Base-by-base conservation (phyloP, 116 monocot genomes). In the Cymodocea nodosa region DNA sequence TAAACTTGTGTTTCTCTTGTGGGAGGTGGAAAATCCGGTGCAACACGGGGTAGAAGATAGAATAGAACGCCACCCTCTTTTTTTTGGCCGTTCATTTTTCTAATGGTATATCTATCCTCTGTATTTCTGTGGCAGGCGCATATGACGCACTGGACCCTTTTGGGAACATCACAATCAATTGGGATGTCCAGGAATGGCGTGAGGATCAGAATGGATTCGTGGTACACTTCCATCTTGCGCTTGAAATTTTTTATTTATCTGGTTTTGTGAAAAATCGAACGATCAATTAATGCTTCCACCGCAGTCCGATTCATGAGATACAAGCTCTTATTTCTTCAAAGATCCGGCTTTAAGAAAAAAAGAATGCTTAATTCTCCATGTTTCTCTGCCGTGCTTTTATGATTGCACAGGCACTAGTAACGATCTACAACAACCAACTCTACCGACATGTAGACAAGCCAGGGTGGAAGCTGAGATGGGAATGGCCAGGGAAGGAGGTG, bases 401-500 rank as follows among this genome's bases (percentile, higher is more conserved):
- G 30, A 30, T 3, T 30, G 30, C 30, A 49, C 77, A 90, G 91
- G 77, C 80, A 6, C 64, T 62, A 61, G 83, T 85, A 20, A 72
- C 63, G 13, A 78, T 93, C 55, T 65, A 68, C 68, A 93, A 93
- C 62, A 62, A 82, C 79, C 93, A 93, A 68, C 75, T 81, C 2
- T 93, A 76, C 67, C 66, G 89, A 5, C 89, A 89, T 63, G 68
- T 89, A 1, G 89, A 83, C 50, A 77, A 39, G 12, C 89, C 89
- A 6, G 89, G 89, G 7, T 93, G 93, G 93, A 80, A 52, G 24
- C 58, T 85, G 14, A 57, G 85, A 15, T 93, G 88, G 88, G 77
- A 68, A 0, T 93, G 85, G 93, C 51, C 74, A 0, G 68, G 76
- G 1, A 71, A 85, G 0, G 83, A 93, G 44, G 77, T 80, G 4